Evolutionary conservation across 179 eudicot species (phyloP).

Genomic region (Actinidia arguta): DNA sequence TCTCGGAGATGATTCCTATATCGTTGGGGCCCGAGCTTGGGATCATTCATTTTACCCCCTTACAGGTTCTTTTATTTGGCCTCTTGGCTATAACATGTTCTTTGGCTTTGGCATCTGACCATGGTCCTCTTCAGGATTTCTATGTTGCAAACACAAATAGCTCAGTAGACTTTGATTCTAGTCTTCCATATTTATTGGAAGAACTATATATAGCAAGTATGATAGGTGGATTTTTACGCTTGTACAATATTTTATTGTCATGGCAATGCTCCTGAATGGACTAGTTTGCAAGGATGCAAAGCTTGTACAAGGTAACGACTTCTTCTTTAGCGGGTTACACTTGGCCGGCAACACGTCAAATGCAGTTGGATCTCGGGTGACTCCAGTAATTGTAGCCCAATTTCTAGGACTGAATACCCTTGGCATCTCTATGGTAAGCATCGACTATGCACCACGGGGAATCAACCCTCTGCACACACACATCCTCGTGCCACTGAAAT

Average conservation of each 20-base stretch:
- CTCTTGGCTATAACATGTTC: too few relatives aligned
- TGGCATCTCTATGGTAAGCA: neutral
- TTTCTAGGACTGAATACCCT: neutral
- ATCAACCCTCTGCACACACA: conserved; percentile 19
- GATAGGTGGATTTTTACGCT: too few relatives aligned
- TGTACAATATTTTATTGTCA: neutral
- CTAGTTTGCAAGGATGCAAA: neutral
- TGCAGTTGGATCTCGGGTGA: neutral
- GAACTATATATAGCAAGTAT: too few relatives aligned
- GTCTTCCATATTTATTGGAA: too few relatives aligned
- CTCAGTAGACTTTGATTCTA: too few relatives aligned
- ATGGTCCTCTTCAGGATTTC: too few relatives aligned
- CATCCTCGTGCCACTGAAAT: conserved; percentile 42
- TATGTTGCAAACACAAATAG: too few relatives aligned
- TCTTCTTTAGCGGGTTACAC: neutral
- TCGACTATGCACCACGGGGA: neutral
- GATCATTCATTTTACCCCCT: too few relatives aligned
- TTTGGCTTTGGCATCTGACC: too few relatives aligned
- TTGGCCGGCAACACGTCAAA: neutral
- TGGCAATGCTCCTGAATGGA: neutral
- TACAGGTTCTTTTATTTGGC: too few relatives aligned
- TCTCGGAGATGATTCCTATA: too few relatives aligned
- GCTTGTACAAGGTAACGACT: neutral
- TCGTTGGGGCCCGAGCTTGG: too few relatives aligned
- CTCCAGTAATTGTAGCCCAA: neutral